Evolutionary conservation across 371 early-diverging fungal species (phyloP).

Genomic region (Sporodiniella umbellata): DNA sequence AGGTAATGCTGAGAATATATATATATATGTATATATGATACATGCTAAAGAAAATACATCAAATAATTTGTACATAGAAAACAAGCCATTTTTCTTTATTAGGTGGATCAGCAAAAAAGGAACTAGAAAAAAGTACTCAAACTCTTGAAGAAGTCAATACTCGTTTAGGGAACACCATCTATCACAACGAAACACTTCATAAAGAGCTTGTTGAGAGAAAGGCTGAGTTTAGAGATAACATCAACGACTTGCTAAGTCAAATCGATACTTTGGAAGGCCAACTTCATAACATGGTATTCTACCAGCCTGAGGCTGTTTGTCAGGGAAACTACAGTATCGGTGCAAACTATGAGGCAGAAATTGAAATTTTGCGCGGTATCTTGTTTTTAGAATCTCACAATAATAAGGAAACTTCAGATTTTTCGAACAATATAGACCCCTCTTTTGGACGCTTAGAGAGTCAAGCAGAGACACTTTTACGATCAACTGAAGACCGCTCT

Average conservation of each 20-base stretch:
- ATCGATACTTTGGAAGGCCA: constrained; percentile 54
- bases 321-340: constrained; percentile 41
- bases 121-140: constrained; percentile 52
- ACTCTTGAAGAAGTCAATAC: constrained; percentile 52
- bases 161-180: constrained; percentile 56
- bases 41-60: too few species aligned
- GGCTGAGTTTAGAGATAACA: constrained; percentile 37
- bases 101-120: constrained; percentile 61
- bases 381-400: constrained; percentile 42
- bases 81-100: constrained; percentile 48
- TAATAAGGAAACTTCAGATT: too few species aligned
- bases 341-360: constrained; percentile 28
- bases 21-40: too few species aligned
- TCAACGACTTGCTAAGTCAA: constrained; percentile 47
- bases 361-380: constrained; percentile 39
- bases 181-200: constrained; percentile 53
- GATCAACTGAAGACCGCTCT: constrained; percentile 21
- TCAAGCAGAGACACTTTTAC: constrained; percentile 33
- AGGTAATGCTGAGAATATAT: constrained; percentile 12
- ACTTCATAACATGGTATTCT: constrained; percentile 44
- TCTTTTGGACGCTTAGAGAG: constrained; percentile 35
- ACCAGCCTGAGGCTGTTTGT: too few species aligned
- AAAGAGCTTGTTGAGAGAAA: constrained; percentile 9
- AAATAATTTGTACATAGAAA: constrained; percentile 22
- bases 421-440: constrained; percentile 12